Conservation (phyloP, 164 flowering plant genomes). For the Magnolia sinica region DNA sequence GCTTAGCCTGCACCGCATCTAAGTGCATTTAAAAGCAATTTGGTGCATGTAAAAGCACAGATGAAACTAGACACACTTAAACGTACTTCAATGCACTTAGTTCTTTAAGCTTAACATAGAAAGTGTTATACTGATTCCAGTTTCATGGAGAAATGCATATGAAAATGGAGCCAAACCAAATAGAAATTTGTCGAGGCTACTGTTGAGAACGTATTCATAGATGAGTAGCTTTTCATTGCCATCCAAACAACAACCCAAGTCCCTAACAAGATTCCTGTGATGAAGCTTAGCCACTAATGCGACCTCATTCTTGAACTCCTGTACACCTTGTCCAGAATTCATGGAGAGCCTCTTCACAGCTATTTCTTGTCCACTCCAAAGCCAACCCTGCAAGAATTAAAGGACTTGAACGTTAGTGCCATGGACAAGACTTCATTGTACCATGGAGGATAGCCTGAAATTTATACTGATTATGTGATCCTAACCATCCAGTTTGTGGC, state of each 20-base stretch:
- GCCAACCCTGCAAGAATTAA: constrained; percentile 25
- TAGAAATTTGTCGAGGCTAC: constrained; percentile 38
- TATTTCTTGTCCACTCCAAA: constrained; percentile 25
- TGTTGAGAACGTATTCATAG: constrained; percentile 41
- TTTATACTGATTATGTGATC: too few relatives aligned
- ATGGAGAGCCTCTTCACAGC: constrained; percentile 36
- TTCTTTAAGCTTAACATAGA: too few relatives aligned
- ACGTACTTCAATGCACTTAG: too few relatives aligned
- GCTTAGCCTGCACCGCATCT: too few relatives aligned
- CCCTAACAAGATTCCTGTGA: constrained; percentile 41
- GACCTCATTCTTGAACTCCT: constrained; percentile 36
- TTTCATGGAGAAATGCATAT: too few relatives aligned
- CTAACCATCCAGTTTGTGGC: too few relatives aligned
- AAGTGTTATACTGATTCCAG: too few relatives aligned
- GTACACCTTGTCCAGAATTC: constrained; percentile 21
- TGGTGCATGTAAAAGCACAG: too few relatives aligned
- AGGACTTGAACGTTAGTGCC: neutral
- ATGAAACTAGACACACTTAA: too few relatives aligned
- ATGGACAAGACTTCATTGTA: too few relatives aligned
- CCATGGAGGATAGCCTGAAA: too few relatives aligned
- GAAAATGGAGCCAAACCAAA: constrained; percentile 25
- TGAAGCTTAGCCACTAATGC: constrained; percentile 36
- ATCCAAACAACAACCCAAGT: constrained; percentile 34
- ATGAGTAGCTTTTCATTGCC: constrained; percentile 36
- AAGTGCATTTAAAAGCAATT: too few relatives aligned